phyloP scores from a whole-genome alignment of 1,284 basidiomycete genomes.

The Rhodotorula sp. region DNA sequence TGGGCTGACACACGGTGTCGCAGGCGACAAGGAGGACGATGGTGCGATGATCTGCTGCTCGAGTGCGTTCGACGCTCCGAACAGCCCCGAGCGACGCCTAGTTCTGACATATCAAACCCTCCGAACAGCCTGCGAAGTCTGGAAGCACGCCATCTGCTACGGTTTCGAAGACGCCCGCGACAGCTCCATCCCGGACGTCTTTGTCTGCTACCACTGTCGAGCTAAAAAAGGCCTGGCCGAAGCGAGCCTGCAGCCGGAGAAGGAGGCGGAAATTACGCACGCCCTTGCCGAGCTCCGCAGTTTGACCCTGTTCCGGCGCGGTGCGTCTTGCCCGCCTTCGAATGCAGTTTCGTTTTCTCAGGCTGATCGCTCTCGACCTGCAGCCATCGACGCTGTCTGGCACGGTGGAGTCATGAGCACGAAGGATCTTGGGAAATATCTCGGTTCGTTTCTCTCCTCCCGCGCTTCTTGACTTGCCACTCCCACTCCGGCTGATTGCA shows the following conservation, averaged over 20 bases:
- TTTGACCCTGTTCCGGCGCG: conserved; percentile 31
- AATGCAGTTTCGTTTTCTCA: no score
- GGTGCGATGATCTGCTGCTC: conserved; percentile 30
- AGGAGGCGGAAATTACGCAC: conserved; percentile 20
- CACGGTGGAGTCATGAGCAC: conserved; percentile 18
- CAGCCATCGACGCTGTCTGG: conserved; percentile 27
- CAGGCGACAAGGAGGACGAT: conserved; percentile 26
- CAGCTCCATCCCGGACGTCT: conserved; percentile 23
- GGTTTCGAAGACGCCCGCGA: conserved; percentile 13
- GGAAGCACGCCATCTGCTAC: conserved; percentile 35
- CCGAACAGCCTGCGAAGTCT: conserved; percentile 20
- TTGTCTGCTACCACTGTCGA: conserved; percentile 30
- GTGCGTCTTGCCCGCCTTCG: not conserved
- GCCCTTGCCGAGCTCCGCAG: conserved; percentile 24
- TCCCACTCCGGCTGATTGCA: not conserved
- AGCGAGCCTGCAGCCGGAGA: conserved; percentile 4
- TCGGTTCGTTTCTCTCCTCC: conserved; percentile 6
- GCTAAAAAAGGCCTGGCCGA: conserved; percentile 11
- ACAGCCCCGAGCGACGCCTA: not conserved
- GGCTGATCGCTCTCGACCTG: no score
- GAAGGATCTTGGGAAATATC: conserved; percentile 11
- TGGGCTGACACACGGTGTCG: not conserved
- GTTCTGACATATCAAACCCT: not conserved
- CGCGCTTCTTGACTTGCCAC: not conserved
- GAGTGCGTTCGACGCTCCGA: not conserved